A percentile compares a stretch with the other conserved stretches of the same genome.
These are phyloP conservation scores for Triadica sebifera DNA, from an alignment of 345 rosid genomes.

Conservation along the genomic window DNA sequence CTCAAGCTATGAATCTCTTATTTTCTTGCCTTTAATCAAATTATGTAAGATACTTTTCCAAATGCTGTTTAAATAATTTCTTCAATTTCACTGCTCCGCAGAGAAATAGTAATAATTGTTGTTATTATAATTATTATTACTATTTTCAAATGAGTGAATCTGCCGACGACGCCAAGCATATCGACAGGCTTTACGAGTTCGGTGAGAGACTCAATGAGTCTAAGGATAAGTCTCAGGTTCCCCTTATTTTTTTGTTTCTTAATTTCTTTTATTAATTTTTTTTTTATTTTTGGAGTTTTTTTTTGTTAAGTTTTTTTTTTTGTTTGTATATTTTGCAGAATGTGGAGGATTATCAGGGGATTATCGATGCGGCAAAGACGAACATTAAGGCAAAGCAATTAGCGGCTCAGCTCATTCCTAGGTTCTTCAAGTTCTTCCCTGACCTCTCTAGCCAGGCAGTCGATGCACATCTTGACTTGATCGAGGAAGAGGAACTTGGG, in stretches of 20 bases:
- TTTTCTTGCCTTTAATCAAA: background rate
- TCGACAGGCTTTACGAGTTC: conserved; percentile 96
- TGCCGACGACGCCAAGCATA: conserved; percentile 64
- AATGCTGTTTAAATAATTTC: conserved; percentile 2
- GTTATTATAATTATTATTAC: background rate
- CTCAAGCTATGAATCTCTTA: background rate
- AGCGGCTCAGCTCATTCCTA: conserved; percentile 95
- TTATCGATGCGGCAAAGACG: conserved; percentile 66
- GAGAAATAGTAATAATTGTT: no score
- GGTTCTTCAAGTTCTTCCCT: conserved; percentile 97
- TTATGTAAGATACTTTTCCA: background rate
- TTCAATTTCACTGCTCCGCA: conserved; percentile 9
- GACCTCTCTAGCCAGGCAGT: conserved; percentile 61
- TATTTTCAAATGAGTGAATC: conserved; percentile 52
- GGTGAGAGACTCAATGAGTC: conserved; percentile 90
- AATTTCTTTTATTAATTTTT: conserved; percentile 22
- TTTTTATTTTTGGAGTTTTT: background rate
- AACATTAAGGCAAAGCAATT: conserved; percentile 85
- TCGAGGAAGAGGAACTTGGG: conserved; percentile 92
- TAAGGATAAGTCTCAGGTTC: conserved; percentile 93
- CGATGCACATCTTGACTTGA: conserved; percentile 74
- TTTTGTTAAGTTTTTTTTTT: background rate
- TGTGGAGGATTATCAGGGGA: conserved; percentile 84
- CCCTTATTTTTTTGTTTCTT: background rate
- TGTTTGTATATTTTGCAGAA: conserved; percentile 38